phyloP scores from a whole-genome alignment of 108 stramenopile species.

The Nannochloropsis oceanica region DNA sequence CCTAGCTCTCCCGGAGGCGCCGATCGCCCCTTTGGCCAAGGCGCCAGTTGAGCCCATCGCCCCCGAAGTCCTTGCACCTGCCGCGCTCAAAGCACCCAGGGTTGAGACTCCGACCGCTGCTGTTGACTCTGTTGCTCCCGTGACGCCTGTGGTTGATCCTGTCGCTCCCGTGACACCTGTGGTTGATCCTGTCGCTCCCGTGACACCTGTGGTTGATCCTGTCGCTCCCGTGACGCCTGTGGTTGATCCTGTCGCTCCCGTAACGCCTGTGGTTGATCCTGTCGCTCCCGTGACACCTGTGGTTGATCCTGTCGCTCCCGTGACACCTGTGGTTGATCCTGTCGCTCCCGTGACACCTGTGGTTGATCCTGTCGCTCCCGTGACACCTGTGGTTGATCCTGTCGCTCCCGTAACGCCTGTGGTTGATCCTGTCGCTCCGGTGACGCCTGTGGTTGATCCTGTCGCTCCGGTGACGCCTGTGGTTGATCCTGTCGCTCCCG shows the following conservation, averaged over 20 bases:
- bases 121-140: background rate
- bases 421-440: background rate
- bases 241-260: background rate
- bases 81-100: background rate
- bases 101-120: background rate
- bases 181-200: background rate
- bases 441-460: background rate
- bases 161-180: background rate
- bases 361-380: background rate
- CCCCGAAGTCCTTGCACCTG: background rate
- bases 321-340: background rate
- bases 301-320: background rate
- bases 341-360: background rate
- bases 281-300: background rate
- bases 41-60: background rate
- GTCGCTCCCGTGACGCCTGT: background rate
- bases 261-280: background rate
- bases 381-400: background rate
- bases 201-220: background rate
- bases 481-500: background rate
- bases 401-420: background rate
- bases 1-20: background rate
- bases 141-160: background rate
- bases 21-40: background rate
- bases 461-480: background rate